Evolutionary conservation across 2,329 filamentous ascomycete species (phyloP).

Genomic region (Penicillium sp.): DNA sequence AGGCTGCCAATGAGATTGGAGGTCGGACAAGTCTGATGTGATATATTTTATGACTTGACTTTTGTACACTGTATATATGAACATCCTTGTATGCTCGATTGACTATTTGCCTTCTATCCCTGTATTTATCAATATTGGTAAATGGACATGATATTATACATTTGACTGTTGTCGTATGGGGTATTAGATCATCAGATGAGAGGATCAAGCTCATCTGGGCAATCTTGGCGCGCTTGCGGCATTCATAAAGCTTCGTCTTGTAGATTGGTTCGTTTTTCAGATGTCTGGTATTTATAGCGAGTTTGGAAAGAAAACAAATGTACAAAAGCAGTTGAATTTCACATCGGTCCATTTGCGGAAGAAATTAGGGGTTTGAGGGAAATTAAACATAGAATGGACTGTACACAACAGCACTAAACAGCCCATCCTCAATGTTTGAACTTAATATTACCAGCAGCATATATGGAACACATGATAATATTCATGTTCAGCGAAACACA

Average conservation of each 20-base stretch:
- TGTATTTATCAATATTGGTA: conserved; percentile 12
- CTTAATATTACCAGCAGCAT: background rate
- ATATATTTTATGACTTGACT: conserved; percentile 13
- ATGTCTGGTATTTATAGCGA: background rate
- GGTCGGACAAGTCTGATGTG: conserved; percentile 92
- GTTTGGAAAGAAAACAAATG: background rate
- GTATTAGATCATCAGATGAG: background rate
- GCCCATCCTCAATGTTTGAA: background rate
- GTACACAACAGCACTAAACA: background rate
- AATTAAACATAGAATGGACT: background rate
- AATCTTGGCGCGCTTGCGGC: background rate
- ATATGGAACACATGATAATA: no score
- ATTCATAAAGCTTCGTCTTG: background rate
- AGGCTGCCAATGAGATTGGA: conserved; percentile 88
- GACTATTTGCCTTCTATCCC: background rate
- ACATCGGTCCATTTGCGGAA: background rate
- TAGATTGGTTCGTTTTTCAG: background rate
- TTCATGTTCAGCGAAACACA: background rate
- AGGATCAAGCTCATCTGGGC: background rate
- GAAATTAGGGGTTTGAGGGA: background rate
- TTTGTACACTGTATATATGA: conserved; percentile 25
- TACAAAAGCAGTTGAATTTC: background rate
- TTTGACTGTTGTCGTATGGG: background rate
- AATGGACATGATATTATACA: conserved; percentile 1
- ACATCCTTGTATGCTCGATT: conserved; percentile 2